Evolutionary conservation across 352 stramenopile species (phyloP), one percentile per base, ranked within the genome.

Genomic region (Globisporangium mamillatum): DNA sequence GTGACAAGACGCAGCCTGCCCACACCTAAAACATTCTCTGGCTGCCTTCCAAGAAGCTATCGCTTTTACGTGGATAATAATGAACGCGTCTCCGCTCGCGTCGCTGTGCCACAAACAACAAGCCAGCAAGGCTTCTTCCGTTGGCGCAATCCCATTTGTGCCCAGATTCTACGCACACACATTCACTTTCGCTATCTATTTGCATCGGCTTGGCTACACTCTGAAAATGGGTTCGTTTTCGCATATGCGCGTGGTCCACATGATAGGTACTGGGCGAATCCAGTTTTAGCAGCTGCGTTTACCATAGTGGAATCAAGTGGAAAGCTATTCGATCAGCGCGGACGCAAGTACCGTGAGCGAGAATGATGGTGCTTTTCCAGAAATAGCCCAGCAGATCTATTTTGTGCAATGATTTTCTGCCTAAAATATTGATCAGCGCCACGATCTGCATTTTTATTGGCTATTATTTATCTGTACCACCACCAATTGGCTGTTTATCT

Each of bases 381-480:
- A 63, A 65, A 69, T 63, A 63, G 55, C n/a, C 16, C 16, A 3
- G 3, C 0, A 10, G 27, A 48, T 44, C 27, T 60, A 50, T 32
- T 50, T 50, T 32, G 16, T n/a, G 27, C 27, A 25, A 60, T 41
- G 41, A 41, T 41, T 63, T 52, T 12, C 6, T 52, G 44, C 44
- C 36, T 22, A 48, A 50, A 44, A 32, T 29, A 36, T 44, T n/a
- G 14, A 4, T 29, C 32, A 32, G 34, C 27, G 65, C 65, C 65
- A 70, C 65, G 65, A 32, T 70, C 46, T 61, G 29, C 0, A 0
- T 12, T 29, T 10, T 27, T 18, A 70, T 70, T 66, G 65, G 65
- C 24, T 24, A 27, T 48, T 48, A 48, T 44, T 0, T 3, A 3
- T 8, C 4, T 48, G 1, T 52, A 0, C 1, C 18, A 2, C 5